These are phyloP conservation scores for Venturia asperata DNA, from an alignment of 2,329 filamentous ascomycete species.

Conservation along the genomic window DNA sequence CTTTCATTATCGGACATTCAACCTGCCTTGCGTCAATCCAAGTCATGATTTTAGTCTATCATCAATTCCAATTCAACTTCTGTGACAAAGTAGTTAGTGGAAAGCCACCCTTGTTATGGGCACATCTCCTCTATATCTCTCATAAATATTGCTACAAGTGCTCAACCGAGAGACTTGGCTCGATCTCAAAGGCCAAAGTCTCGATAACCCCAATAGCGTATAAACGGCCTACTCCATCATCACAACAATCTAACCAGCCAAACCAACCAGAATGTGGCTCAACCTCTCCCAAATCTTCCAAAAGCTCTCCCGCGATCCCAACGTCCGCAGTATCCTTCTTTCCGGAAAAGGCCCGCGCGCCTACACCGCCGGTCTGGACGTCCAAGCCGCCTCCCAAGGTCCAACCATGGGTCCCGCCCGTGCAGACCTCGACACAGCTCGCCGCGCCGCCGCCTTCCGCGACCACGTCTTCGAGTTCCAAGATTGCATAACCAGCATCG, in stretches of 20 bases:
- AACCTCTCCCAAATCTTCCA: slow-evolving; percentile 69
- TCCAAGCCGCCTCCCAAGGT: slow-evolving; percentile 55
- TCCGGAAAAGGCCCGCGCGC: slow-evolving; percentile 75
- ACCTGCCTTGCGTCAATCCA: background rate
- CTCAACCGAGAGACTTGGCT: background rate
- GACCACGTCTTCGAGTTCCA: slow-evolving; percentile 75
- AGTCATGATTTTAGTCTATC: background rate
- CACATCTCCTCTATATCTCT: too few species aligned
- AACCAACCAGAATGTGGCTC: slow-evolving; percentile 62
- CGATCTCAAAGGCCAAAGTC: background rate
- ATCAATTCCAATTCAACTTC: background rate
- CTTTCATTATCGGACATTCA: background rate
- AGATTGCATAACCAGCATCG: slow-evolving; percentile 64
- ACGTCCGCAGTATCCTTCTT: slow-evolving; percentile 70
- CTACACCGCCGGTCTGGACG: slow-evolving; percentile 81
- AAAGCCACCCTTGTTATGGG: too few species aligned
- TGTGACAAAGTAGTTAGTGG: too few species aligned
- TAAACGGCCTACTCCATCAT: background rate
- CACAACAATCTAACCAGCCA: background rate
- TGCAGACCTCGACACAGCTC: slow-evolving; percentile 50
- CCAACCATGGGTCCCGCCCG: slow-evolving; percentile 35
- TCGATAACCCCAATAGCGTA: background rate
- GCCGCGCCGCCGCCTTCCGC: slow-evolving; percentile 47
- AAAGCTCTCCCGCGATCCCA: slow-evolving; percentile 61
- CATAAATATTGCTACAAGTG: too few species aligned